These are phyloP conservation scores for Chlorophyllum brunneum DNA, from an alignment of 768 basidiomycete genomes.

Conservation along the genomic window DNA sequence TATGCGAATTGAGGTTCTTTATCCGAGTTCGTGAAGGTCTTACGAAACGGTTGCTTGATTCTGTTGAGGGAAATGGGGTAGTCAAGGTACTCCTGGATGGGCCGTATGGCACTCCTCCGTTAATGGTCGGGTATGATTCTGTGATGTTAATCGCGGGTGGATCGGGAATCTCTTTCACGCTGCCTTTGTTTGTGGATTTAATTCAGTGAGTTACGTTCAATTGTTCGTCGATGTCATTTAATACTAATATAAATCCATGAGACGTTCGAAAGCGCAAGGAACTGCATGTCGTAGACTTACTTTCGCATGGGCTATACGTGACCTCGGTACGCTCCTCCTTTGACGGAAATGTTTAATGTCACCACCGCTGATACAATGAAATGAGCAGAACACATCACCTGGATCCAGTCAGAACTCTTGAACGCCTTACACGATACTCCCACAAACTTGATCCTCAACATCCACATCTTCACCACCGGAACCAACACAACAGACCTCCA, in stretches of 20 bases:
- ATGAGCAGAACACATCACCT: slow-evolving; percentile 33
- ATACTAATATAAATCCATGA: slow-evolving; percentile 11
- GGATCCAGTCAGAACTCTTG: slow-evolving; percentile 40
- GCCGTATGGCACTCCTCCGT: slow-evolving; percentile 38
- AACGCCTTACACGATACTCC: slow-evolving; percentile 27
- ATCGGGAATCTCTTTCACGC: slow-evolving; percentile 45
- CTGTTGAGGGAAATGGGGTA: slow-evolving; percentile 18
- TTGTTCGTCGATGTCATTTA: neutral
- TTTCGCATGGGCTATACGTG: slow-evolving; percentile 44
- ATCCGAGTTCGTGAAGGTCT: slow-evolving; percentile 58
- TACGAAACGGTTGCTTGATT: slow-evolving; percentile 43
- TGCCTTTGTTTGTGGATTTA: slow-evolving; percentile 40
- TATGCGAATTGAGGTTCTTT: slow-evolving; percentile 47
- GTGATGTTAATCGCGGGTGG: slow-evolving; percentile 45
- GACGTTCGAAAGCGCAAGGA: slow-evolving; percentile 22
- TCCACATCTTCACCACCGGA: slow-evolving; percentile 39
- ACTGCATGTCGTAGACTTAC: slow-evolving; percentile 28
- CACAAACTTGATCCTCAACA: slow-evolving; percentile 27
- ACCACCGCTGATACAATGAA: neutral
- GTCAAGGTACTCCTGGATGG: slow-evolving; percentile 49
- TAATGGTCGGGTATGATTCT: slow-evolving; percentile 31
- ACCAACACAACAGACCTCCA: neutral
- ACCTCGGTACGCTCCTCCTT: slow-evolving; percentile 28
- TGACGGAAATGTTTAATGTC: neutral
- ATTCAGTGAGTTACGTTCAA: slow-evolving; percentile 28